A percentile compares a stretch with the other conserved stretches of the same genome.
These are phyloP conservation scores for Citrullus mucosospermus DNA, from an alignment of 306 rosid species.

Conservation along the genomic window DNA sequence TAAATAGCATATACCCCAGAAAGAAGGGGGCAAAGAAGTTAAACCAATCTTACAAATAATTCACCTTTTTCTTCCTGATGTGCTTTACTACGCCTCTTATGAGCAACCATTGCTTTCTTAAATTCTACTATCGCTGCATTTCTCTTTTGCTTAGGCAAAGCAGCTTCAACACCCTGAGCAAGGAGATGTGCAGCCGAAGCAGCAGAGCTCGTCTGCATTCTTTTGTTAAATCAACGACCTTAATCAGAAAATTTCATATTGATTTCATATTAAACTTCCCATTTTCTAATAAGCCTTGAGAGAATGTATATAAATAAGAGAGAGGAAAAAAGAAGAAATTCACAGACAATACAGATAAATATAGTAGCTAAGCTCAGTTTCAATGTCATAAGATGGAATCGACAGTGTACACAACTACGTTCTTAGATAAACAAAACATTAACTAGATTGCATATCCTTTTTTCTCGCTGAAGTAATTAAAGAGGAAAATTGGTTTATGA, in stretches of 20 bases:
- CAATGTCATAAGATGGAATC: not conserved
- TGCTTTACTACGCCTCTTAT: conserved; percentile 51
- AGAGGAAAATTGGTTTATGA: not conserved
- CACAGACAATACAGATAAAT: not conserved
- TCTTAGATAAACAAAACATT: not conserved
- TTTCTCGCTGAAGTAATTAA: not conserved
- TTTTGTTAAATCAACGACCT: conserved; percentile 2
- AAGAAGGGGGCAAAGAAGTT: not conserved
- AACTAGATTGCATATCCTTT: not conserved
- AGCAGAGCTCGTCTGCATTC: conserved; percentile 54
- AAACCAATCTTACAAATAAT: conserved; percentile 1
- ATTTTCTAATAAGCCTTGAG: not conserved
- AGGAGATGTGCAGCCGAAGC: conserved; percentile 58
- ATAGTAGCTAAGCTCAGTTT: not conserved
- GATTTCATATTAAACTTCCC: not conserved
- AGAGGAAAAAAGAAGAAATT: not conserved
- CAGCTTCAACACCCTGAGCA: conserved; percentile 52
- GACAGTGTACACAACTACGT: not conserved
- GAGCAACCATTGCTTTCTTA: conserved; percentile 68
- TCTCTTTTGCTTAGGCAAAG: conserved; percentile 68
- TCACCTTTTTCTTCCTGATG: conserved; percentile 47
- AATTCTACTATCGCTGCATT: conserved; percentile 51
- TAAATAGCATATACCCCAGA: not conserved
- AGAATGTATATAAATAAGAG: not conserved
- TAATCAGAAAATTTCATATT: conserved; percentile 11